Evolutionary conservation across 352 stramenopile genomes (phyloP).

Genomic region (Globisporangium ultimum): DNA sequence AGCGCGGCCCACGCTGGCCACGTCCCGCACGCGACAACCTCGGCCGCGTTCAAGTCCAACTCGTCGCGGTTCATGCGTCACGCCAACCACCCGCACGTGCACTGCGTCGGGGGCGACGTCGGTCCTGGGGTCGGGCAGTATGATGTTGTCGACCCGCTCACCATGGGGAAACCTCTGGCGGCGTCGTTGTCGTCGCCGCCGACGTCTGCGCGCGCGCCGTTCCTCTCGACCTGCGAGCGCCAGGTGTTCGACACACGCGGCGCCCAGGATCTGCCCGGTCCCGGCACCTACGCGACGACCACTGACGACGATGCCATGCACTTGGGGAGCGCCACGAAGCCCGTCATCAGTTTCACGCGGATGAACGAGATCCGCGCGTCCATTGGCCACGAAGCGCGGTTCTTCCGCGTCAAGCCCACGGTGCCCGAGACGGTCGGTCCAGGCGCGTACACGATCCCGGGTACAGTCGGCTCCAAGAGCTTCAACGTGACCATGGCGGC

Average conservation of each 20-base stretch:
- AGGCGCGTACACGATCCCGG: constrained; percentile 48
- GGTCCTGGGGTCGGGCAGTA: constrained; percentile 50
- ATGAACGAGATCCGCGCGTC: constrained; percentile 35
- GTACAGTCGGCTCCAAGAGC: constrained; percentile 56
- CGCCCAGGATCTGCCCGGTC: constrained; percentile 40
- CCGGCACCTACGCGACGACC: constrained; percentile 35
- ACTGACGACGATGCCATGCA: constrained; percentile 1
- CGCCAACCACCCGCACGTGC: constrained; percentile 41
- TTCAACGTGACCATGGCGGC: constrained; percentile 64
- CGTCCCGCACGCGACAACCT: constrained; percentile 32
- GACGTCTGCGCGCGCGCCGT: constrained; percentile 15
- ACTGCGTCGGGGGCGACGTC: constrained; percentile 42
- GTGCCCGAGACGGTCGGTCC: constrained; percentile 44
- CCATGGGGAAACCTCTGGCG: constrained; percentile 1
- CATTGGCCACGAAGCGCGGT: constrained; percentile 39
- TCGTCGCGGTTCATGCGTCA: constrained; percentile 47
- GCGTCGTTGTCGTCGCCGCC: constrained; percentile 7
- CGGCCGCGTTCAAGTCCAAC: constrained; percentile 56
- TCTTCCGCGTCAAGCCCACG: constrained; percentile 47
- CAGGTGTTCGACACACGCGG: constrained; percentile 41
- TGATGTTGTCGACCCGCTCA: constrained; percentile 21
- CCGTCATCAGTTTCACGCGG: constrained; percentile 21
- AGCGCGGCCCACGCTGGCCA: constrained; percentile 29
- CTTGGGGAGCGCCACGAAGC: not conserved
- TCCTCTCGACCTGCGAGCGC: constrained; percentile 43